phyloP scores from a whole-genome alignment of 495 filamentous ascomycete genomes.

The Penicillium cinerascens region DNA sequence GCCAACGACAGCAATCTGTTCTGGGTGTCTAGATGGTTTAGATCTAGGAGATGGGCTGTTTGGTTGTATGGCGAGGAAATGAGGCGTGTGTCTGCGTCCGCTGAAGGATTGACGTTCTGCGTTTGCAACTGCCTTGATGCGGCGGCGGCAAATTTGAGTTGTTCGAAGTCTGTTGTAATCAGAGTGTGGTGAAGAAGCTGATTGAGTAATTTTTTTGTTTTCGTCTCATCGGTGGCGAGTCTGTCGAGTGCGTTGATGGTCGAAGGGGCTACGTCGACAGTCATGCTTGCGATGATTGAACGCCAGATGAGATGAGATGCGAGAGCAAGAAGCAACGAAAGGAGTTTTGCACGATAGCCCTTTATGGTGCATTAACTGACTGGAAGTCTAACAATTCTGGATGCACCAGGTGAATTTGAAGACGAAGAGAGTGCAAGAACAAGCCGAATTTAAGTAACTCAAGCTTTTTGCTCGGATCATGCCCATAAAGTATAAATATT shows the following conservation, averaged over 20 bases:
- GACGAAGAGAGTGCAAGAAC: not conserved
- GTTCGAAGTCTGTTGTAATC: constrained; percentile 32
- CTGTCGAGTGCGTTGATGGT: not conserved
- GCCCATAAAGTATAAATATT: not conserved
- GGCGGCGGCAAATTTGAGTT: constrained; percentile 34
- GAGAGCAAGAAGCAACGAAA: not conserved
- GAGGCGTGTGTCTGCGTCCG: constrained; percentile 34
- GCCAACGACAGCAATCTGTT: constrained; percentile 69
- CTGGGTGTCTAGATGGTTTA: constrained; percentile 57
- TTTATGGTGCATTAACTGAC: not conserved
- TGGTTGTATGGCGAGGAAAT: constrained; percentile 73
- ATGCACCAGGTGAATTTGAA: not conserved
- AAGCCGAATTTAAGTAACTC: not conserved
- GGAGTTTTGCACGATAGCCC: not conserved
- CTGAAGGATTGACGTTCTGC: constrained; percentile 1
- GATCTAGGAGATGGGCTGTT: constrained; percentile 64
- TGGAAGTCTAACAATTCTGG: not conserved
- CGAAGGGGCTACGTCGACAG: constrained; percentile 3
- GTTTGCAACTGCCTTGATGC: constrained; percentile 32
- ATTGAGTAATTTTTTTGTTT: not conserved
- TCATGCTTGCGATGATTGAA: constrained; percentile 7
- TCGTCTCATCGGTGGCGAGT: not conserved
- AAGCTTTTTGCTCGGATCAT: not conserved
- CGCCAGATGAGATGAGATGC: not conserved
- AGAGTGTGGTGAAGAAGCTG: constrained; percentile 28